A percentile compares a stretch with the other conserved stretches of the same genome.
These are phyloP conservation scores for Peronospora tabacina DNA, from an alignment of 352 stramenopile species.

Conservation along the genomic window DNA sequence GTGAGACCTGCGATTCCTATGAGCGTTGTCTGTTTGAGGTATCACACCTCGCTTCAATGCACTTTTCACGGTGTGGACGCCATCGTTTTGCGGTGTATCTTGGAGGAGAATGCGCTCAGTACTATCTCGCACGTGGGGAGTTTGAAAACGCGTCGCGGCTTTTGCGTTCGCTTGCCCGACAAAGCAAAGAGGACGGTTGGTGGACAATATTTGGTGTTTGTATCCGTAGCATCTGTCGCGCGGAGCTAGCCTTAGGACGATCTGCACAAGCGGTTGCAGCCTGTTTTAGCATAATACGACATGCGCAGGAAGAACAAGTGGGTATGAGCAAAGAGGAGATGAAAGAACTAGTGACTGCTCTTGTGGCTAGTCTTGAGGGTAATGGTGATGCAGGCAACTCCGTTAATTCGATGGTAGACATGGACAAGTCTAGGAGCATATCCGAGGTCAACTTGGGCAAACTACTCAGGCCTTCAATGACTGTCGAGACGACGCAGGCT, in stretches of 20 bases:
- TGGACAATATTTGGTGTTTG: constrained; percentile 48
- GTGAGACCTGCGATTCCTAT: constrained; percentile 25
- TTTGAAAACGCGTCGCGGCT: constrained; percentile 60
- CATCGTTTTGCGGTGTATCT: constrained; percentile 78
- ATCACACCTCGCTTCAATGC: constrained; percentile 63
- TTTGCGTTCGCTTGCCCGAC: constrained; percentile 55
- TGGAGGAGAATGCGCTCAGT: constrained; percentile 53
- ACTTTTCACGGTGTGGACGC: constrained; percentile 61
- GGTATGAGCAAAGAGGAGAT: constrained; percentile 43
- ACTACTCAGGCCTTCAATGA: constrained; percentile 40
- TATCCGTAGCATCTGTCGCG: constrained; percentile 46
- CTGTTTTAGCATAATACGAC: constrained; percentile 57
- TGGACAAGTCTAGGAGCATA: constrained; percentile 2
- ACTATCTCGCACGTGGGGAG: constrained; percentile 45
- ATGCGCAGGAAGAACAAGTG: constrained; percentile 40
- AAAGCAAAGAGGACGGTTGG: constrained; percentile 77
- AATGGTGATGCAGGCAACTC: neutral
- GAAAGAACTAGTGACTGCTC: constrained; percentile 36
- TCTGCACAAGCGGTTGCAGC: constrained; percentile 45
- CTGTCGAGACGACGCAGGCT: constrained; percentile 51
- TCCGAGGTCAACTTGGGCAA: constrained; percentile 44
- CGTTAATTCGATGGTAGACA: neutral
- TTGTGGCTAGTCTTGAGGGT: constrained; percentile 37
- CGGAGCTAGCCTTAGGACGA: constrained; percentile 46
- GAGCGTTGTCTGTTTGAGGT: constrained; percentile 63